Evolutionary conservation across 257 asterid species (phyloP), one percentile per base, ranked within the genome.

Genomic region (Nicotiana paniculata): DNA sequence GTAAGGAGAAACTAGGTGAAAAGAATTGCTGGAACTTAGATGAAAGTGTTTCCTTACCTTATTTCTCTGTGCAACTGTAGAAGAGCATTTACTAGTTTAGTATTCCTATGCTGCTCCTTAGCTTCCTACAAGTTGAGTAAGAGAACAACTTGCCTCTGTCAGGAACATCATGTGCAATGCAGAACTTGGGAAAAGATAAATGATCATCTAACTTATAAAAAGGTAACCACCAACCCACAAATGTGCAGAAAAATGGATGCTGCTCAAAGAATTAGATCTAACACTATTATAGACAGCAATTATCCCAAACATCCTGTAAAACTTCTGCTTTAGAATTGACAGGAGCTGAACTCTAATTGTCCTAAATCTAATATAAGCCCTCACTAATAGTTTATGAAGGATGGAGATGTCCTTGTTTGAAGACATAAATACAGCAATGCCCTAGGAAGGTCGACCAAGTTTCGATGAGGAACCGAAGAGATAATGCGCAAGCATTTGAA

Each of bases 41-140:
- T 65, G 81, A 82, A 61, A 82, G 80, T 35, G 77, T 54, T 39
- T 48, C 77, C 61, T 46, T 92, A 96, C 99, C 99, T 93, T 90
- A 91, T 88, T 91, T 93, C 97, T 85, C 91, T 90, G 88, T 93
- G 97, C 92, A 93, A 84, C 81, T 90, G 99, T 62, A 96, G 84
- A 85, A 96, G 98, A 32, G 93, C 88, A 85, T 86, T 91, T 89
- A 96, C 75, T 83, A 96, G 90, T 85, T 96, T 94, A 79, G 97
- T 91, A 88, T 96, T 96, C 91, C 94, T 87, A 86, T 96, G 99
- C 90, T 93, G 98, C 95, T 93, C 97, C 86, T 94, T 93, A 67
- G 96, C 83, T 82, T 91, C 97, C 99, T 96, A 86, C 5, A 82
- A 67, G 80, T 53, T 51, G 21, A 87, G 32, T 70, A 85, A 76